Evolutionary conservation across 1,139 yeast species (phyloP), one percentile per base, ranked within the genome.

Genomic region (Pichia cactophila): DNA sequence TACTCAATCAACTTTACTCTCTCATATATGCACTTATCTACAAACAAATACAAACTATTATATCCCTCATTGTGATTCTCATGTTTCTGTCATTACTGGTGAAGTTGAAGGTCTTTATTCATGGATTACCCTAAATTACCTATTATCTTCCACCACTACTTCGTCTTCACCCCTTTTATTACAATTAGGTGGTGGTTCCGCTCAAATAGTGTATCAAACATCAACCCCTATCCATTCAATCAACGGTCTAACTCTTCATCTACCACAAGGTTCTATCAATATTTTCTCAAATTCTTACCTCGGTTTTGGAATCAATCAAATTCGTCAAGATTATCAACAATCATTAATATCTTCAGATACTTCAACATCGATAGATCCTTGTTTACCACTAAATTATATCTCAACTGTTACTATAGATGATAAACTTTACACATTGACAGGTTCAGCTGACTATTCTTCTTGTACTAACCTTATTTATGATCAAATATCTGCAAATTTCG

Each of bases 181-280:
- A 53, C 95, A 86, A 56, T 83, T 87, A 89, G 95, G 95, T 4
- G 95, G 95, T 0, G 94, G 94, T 0, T 83, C 92, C 1, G 83
- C 95, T 0, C 95, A 87, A 61, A 79, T 87, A 37, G 86, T 88
- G 0, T 86, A 85, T 62, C 85, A 80, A 56, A 94, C 95, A 0
- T 77, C 78, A 58, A 52, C 67, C 20, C 68, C 65, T 7, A 78
- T 77, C 50, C 84, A 82, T 57, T 63, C 70, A 49, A 41, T 46
- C 23, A 78, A 77, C 46, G 64, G 86, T 50, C 78, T 76, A 59
- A 69, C 69, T 38, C 65, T 86, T 2, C 70, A 71, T 20, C 66
- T 86, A 43, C 69, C 77, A 33, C 68, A 73, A 17, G 59, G 70
- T 65, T 2, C 20, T 5, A 16, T 35, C 20, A 66, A 74, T 48